Evolutionary conservation across 140 eudicot species (phyloP).

Genomic region (Flaveria floridana): DNA sequence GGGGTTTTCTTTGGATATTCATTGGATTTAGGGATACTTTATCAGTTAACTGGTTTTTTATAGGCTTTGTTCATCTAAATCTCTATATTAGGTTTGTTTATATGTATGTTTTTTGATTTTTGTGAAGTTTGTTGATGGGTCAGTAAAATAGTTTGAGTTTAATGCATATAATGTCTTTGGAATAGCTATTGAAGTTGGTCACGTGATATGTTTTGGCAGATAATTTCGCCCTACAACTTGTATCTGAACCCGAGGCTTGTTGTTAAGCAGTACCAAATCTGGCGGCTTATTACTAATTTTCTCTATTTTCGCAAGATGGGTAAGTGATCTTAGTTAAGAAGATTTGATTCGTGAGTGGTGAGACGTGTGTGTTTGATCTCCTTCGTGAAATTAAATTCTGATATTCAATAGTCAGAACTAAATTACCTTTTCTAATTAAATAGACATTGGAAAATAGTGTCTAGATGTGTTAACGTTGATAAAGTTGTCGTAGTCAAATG

Average conservation of each 20-base stretch:
- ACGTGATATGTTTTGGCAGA: slow-evolving; percentile 46
- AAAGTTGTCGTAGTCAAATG: neutral
- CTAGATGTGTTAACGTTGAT: neutral
- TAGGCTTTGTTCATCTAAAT: neutral
- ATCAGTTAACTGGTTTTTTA: neutral
- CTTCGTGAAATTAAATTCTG: neutral
- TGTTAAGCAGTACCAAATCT: slow-evolving; percentile 70
- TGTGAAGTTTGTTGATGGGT: neutral
- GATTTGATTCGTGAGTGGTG: neutral
- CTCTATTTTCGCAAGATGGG: slow-evolving; percentile 86
- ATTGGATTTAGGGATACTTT: neutral
- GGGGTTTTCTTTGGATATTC: neutral
- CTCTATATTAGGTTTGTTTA: neutral
- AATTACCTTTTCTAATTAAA: neutral
- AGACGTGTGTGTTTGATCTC: neutral
- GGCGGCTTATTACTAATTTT: slow-evolving; percentile 84
- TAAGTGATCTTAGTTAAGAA: slow-evolving; percentile 22
- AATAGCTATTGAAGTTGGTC: slow-evolving; percentile 10
- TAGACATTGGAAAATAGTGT: neutral
- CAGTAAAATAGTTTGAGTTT: neutral
- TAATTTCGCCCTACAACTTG: slow-evolving; percentile 71
- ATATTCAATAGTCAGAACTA: neutral
- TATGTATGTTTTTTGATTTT: neutral
- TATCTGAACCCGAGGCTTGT: slow-evolving; percentile 79
- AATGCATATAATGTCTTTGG: neutral